Percentiles rank a stretch among this genome's conserved stretches.
Evolutionary conservation across 768 basidiomycete species (phyloP).

Genomic region (Pisolithus albus): DNA sequence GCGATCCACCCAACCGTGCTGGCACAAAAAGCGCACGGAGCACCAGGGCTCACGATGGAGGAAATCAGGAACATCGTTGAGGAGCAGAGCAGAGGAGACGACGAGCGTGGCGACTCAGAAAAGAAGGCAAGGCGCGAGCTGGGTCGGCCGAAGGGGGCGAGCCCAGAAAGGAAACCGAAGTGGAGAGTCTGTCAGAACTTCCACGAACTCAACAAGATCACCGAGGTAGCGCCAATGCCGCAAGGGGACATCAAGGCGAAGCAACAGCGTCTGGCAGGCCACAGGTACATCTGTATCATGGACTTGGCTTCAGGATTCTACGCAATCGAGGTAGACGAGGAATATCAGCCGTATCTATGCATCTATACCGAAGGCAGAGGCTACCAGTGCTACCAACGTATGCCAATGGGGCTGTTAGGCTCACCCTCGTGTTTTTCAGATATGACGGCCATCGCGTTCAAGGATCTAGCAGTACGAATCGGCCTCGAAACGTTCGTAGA

Average conservation of each 20-base stretch:
- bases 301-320: slow-evolving; percentile 37
- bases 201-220: slow-evolving; percentile 27
- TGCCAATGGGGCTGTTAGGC: slow-evolving; percentile 38
- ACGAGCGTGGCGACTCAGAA: too few relatives aligned
- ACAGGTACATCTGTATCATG: slow-evolving; percentile 29
- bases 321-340: slow-evolving; percentile 9
- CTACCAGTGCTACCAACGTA: slow-evolving; percentile 26
- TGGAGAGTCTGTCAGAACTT: slow-evolving; percentile 38
- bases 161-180: slow-evolving; percentile 7
- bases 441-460: slow-evolving; percentile 19
- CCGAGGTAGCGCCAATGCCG: slow-evolving; percentile 23
- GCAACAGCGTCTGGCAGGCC: slow-evolving; percentile 30
- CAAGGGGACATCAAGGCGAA: slow-evolving; percentile 35
- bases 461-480: slow-evolving; percentile 19
- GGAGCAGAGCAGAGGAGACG: too few relatives aligned
- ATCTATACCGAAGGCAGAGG: slow-evolving; percentile 36
- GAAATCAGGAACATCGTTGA: too few relatives aligned
- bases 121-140: too few relatives aligned
- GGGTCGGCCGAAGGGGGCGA: too few relatives aligned
- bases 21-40: too few relatives aligned
- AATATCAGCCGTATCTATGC: slow-evolving; percentile 19
- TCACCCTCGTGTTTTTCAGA: slow-evolving; percentile 31
- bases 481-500: slow-evolving; percentile 34
- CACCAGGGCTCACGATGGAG: too few relatives aligned
- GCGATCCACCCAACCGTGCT: background rate